A percentile compares a stretch with the other conserved stretches of the same genome.
phyloP scores from a whole-genome alignment of 192 early-diverging fungal genomes.

The Backusella morwellensis region DNA sequence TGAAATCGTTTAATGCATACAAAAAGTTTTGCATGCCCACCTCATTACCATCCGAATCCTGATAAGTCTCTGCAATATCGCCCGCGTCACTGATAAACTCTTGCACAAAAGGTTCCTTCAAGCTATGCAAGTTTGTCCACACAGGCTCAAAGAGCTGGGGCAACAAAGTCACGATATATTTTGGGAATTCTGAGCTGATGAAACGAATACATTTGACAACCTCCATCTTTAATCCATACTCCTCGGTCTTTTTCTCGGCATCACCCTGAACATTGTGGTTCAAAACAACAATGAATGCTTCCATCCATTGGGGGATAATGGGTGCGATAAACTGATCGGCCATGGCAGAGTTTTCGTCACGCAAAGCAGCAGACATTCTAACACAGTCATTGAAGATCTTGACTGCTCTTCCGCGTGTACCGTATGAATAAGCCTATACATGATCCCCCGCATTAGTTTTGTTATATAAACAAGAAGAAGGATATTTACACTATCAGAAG shows the following conservation, averaged over 20 bases:
- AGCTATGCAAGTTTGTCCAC: slow-evolving; percentile 65
- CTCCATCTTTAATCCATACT: slow-evolving; percentile 69
- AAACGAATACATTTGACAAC: slow-evolving; percentile 66
- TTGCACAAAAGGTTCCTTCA: slow-evolving; percentile 53
- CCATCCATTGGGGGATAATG: slow-evolving; percentile 77
- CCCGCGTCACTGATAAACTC: slow-evolving; percentile 46
- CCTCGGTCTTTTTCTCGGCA: slow-evolving; percentile 45
- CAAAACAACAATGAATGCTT: slow-evolving; percentile 63
- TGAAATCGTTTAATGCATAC: slow-evolving; percentile 68
- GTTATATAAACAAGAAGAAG: not conserved
- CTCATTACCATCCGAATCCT: slow-evolving; percentile 72
- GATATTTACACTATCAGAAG: slow-evolving; percentile 48
- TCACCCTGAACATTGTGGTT: slow-evolving; percentile 48
- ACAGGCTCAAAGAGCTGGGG: slow-evolving; percentile 59
- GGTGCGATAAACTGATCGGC: slow-evolving; percentile 72
- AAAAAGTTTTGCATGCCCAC: slow-evolving; percentile 65
- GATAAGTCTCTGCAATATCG: slow-evolving; percentile 41
- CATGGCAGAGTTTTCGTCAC: slow-evolving; percentile 70
- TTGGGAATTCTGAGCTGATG: slow-evolving; percentile 61
- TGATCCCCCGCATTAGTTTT: not conserved
- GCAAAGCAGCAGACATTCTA: slow-evolving; percentile 80
- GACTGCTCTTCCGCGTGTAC: slow-evolving; percentile 73
- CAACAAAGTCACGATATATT: slow-evolving; percentile 52
- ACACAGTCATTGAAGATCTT: slow-evolving; percentile 82
- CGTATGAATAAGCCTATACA: slow-evolving; percentile 56